Percentiles rank a stretch among this genome's conserved stretches.
These are phyloP conservation scores for Psilocybe sp. DNA, from an alignment of 768 basidiomycete genomes.

Conservation along the genomic window DNA sequence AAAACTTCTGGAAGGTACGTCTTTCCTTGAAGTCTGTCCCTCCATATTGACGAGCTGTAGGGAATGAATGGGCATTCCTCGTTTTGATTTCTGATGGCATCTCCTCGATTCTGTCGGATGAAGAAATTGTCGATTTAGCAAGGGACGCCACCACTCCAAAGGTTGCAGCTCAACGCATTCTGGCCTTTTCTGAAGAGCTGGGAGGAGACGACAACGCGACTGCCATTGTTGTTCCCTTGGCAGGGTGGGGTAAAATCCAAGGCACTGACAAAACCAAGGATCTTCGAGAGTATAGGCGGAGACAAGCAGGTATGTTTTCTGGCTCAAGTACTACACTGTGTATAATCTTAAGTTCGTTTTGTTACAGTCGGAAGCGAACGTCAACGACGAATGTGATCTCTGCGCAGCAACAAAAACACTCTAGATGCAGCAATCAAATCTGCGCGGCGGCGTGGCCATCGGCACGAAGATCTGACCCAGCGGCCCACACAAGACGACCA, in stretches of 20 bases:
- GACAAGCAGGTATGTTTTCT: constrained; percentile 51
- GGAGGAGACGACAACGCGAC: constrained; percentile 92
- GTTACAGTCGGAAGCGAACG: constrained; percentile 59
- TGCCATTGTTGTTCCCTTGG: constrained; percentile 84
- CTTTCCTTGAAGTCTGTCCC: not conserved
- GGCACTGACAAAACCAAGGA: constrained; percentile 83
- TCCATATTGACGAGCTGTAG: constrained; percentile 33
- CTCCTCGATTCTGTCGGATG: constrained; percentile 87
- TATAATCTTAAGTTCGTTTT: not conserved
- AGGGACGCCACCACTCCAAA: constrained; percentile 69
- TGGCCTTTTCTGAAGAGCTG: constrained; percentile 84
- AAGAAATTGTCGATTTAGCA: constrained; percentile 90
- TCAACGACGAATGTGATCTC: constrained; percentile 58
- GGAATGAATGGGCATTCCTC: constrained; percentile 81
- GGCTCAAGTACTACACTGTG: not conserved
- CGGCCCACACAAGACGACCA: constrained; percentile 87
- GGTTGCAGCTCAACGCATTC: constrained; percentile 76
- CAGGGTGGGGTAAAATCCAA: constrained; percentile 83
- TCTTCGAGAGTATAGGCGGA: constrained; percentile 75
- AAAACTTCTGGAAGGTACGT: constrained; percentile 69
- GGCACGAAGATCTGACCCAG: constrained; percentile 84
- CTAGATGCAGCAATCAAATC: constrained; percentile 44
- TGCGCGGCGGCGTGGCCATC: constrained; percentile 89
- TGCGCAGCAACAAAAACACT: constrained; percentile 2
- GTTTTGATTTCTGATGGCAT: constrained; percentile 93